A percentile compares a stretch with the other conserved stretches of the same genome.
Evolutionary conservation across 176 grass and related monocot species (phyloP).

Genomic region (Microstegium vimineum): DNA sequence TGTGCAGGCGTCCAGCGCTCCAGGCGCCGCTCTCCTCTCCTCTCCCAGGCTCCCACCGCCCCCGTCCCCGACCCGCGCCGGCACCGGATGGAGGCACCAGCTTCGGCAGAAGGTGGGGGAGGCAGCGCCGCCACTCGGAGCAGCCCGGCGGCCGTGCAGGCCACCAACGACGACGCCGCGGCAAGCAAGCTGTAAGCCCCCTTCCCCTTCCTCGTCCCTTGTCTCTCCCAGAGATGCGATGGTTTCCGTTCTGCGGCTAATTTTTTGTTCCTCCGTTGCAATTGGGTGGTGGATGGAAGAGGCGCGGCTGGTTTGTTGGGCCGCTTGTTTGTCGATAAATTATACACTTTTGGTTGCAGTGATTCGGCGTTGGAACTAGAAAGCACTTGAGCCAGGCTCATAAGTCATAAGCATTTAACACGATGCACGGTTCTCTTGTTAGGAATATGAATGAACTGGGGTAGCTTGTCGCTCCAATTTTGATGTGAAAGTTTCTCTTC

Average conservation of each 20-base stretch:
- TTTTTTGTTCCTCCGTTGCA: neutral
- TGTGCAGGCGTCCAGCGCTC: neutral
- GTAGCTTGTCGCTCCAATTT: neutral
- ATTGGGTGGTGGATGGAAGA: neutral
- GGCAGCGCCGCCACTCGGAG: conserved; percentile 34
- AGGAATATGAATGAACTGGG: neutral
- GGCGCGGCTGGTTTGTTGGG: neutral
- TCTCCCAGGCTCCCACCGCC: neutral
- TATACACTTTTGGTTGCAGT: neutral
- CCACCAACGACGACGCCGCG: conserved; percentile 93
- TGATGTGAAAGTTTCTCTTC: neutral
- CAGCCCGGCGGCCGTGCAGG: conserved; percentile 82
- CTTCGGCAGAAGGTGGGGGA: neutral
- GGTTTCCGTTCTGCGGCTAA: neutral
- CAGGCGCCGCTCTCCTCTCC: neutral
- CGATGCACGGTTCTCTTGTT: neutral
- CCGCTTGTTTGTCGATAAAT: neutral
- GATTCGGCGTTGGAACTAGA: neutral
- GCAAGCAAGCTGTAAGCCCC: conserved; percentile 58
- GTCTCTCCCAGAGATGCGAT: neutral
- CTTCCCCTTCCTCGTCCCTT: no score
- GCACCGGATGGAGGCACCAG: neutral
- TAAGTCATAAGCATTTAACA: neutral
- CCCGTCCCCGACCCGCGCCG: neutral
- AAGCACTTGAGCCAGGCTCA: neutral